phyloP scores from a whole-genome alignment of 2,329 filamentous ascomycete species.

The Diaporthe vaccinii region DNA sequence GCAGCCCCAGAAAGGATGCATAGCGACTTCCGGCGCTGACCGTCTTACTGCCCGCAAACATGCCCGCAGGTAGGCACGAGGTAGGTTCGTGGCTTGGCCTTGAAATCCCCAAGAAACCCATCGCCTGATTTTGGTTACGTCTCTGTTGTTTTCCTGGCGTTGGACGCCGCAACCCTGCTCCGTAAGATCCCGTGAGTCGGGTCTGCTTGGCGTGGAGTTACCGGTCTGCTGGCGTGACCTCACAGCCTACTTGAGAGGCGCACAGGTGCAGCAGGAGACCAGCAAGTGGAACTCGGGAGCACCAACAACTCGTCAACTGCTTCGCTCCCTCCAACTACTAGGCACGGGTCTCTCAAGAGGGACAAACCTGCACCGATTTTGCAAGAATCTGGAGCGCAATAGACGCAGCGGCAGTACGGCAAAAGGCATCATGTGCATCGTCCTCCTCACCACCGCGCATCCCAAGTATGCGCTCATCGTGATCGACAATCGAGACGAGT shows the following conservation, averaged over 20 bases:
- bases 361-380: background rate
- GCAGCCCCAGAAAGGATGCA: background rate
- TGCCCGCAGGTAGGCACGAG: background rate
- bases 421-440: conserved; percentile 77
- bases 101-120: background rate
- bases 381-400: background rate
- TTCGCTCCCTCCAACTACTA: background rate
- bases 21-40: conserved; percentile 12
- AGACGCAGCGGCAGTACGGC: conserved; percentile 13
- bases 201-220: conserved; percentile 24
- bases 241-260: conserved; percentile 7
- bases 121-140: background rate
- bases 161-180: conserved; percentile 17
- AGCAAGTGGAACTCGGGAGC: background rate
- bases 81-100: background rate
- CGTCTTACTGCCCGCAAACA: background rate
- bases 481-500: conserved; percentile 84
- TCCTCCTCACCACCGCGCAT: conserved; percentile 80
- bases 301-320: background rate
- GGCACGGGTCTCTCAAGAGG: background rate
- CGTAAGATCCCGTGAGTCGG: conserved; percentile 30
- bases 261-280: background rate
- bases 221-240: conserved; percentile 18
- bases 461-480: conserved; percentile 81
- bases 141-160: background rate